Percentiles rank a stretch among this genome's conserved stretches.
Conservation (phyloP, 148 eudicot species). For the Suaeda aralocaspica region DNA sequence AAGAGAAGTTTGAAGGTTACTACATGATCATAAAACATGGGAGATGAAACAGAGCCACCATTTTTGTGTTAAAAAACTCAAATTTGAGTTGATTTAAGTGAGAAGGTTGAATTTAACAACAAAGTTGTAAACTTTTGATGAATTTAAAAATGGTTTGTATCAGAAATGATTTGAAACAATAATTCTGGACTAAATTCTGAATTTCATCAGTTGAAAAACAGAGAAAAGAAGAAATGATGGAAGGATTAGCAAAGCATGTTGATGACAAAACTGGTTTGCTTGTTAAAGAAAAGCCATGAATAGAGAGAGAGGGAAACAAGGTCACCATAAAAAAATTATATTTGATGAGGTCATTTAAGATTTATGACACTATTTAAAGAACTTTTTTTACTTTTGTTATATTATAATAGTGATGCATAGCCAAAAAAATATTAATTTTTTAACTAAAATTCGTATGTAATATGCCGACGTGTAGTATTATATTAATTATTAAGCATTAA, state of each 20-base stretch:
- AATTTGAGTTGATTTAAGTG: conserved; percentile 8
- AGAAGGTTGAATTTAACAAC: background rate
- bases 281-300: background rate
- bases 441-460: too few species aligned
- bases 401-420: too few species aligned
- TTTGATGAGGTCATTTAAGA: conserved; percentile 11
- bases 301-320: conserved; percentile 5
- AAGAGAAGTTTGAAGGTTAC: background rate
- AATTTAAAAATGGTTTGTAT: conserved; percentile 14
- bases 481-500: too few species aligned
- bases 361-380: background rate
- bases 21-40: conserved; percentile 6
- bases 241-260: conserved; percentile 9
- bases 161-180: conserved; percentile 12
- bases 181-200: conserved; percentile 19
- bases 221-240: background rate
- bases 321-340: background rate
- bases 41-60: conserved; percentile 7
- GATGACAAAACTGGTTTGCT: background rate
- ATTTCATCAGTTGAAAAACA: conserved; percentile 5
- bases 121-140: conserved; percentile 13
- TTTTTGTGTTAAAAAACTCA: too few species aligned
- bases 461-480: too few species aligned
- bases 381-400: too few species aligned
- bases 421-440: too few species aligned